phyloP scores from a whole-genome alignment of 202 grass and related monocot species.

The Carex sylvatica region DNA sequence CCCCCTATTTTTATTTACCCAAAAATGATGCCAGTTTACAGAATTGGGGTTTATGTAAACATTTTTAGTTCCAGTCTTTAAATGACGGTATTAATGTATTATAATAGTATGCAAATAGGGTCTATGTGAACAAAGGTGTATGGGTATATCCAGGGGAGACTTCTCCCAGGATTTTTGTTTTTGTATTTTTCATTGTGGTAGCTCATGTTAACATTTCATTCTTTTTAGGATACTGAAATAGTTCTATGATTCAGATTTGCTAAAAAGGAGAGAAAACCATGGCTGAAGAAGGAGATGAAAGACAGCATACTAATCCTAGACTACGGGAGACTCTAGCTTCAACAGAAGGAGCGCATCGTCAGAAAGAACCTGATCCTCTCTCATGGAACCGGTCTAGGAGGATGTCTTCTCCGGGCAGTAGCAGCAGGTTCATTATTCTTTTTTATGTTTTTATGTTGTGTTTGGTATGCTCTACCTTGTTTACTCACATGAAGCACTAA shows the following conservation, averaged over 20 bases:
- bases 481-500: neutral
- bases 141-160: too few relatives aligned
- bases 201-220: neutral
- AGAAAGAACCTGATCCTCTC: neutral
- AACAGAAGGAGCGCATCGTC: neutral
- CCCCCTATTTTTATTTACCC: neutral
- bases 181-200: too few relatives aligned
- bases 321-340: constrained; percentile 11
- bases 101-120: too few relatives aligned
- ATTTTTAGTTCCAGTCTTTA: neutral
- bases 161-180: too few relatives aligned
- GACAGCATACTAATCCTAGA: neutral
- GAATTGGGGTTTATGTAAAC: neutral
- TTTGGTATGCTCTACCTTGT: neutral
- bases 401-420: neutral
- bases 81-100: neutral
- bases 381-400: neutral
- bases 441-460: neutral
- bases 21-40: neutral
- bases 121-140: neutral
- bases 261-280: neutral
- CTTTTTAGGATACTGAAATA: neutral
- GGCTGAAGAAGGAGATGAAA: neutral
- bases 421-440: neutral
- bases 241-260: neutral